Evolutionary conservation across 2,329 filamentous ascomycete species (phyloP).

Genomic region (Fusarium siculi): DNA sequence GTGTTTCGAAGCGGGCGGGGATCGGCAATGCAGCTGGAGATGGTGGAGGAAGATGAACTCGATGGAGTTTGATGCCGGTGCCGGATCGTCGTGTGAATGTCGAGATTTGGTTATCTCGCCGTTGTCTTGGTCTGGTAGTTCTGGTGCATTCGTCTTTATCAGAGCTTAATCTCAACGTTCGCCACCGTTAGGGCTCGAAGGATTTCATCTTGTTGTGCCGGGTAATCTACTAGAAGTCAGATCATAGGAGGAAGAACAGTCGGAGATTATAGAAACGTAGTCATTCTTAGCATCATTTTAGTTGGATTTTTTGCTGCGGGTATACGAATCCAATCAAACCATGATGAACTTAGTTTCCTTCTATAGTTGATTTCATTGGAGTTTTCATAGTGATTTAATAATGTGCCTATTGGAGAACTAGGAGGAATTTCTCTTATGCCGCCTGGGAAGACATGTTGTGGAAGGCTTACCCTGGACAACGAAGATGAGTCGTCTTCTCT

Average conservation of each 20-base stretch:
- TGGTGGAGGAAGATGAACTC: conserved; percentile 16
- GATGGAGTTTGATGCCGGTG: conserved; percentile 18
- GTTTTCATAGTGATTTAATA: no score
- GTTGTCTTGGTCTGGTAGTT: neutral
- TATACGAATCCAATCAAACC: neutral
- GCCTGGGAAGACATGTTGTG: neutral
- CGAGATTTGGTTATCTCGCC: conserved; percentile 11
- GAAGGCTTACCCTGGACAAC: neutral
- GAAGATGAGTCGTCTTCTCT: neutral
- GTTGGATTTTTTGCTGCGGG: neutral
- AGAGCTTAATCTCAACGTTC: neutral
- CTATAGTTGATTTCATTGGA: neutral
- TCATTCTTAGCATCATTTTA: neutral
- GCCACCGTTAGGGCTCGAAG: neutral
- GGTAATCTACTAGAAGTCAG: neutral
- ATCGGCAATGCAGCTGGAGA: conserved; percentile 27
- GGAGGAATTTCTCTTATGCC: neutral
- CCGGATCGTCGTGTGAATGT: conserved; percentile 26
- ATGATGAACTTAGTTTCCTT: no score
- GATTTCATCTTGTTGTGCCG: neutral
- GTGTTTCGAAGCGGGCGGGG: conserved; percentile 36
- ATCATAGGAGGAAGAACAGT: neutral
- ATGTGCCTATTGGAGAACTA: neutral
- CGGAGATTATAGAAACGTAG: neutral
- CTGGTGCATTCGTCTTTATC: neutral